Evolutionary conservation across 2,329 filamentous ascomycete species (phyloP).

Genomic region (Aspergillus thermomutatus): DNA sequence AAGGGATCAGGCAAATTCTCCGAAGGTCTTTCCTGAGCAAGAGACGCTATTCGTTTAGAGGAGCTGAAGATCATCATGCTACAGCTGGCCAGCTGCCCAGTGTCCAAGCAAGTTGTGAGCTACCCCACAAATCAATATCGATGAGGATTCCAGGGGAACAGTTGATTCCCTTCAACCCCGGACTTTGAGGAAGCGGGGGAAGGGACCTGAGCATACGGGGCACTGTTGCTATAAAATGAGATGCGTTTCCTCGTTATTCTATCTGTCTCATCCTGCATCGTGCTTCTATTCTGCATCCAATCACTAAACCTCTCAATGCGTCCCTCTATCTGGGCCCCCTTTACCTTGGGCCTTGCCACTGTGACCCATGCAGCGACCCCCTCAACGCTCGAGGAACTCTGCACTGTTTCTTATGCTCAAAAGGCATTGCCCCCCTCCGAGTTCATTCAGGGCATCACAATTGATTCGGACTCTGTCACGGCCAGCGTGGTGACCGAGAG

Average conservation of each 20-base stretch:
- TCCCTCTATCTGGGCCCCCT: not conserved
- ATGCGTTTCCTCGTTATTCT: not conserved
- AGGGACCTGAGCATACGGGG: too few species aligned
- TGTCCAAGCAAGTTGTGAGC: too few species aligned
- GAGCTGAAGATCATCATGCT: not conserved
- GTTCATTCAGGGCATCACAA: not conserved
- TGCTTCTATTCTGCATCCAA: not conserved
- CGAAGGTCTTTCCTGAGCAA: not conserved
- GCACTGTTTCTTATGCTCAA: not conserved
- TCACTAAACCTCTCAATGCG: not conserved
- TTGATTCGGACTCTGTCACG: not conserved
- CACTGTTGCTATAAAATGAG: not conserved
- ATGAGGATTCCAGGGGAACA: not conserved
- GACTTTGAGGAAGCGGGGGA: too few species aligned
- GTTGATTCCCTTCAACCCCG: not conserved
- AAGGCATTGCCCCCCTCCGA: not conserved
- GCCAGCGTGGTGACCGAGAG: not conserved
- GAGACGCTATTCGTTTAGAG: not conserved
- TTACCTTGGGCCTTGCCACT: not conserved
- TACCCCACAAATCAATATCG: not conserved
- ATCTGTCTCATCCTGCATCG: not conserved
- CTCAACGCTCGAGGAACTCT: not conserved
- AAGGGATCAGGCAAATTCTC: not conserved
- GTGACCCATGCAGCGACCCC: not conserved
- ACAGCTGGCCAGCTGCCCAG: not conserved